These are phyloP conservation scores for Echinosophora koreensis DNA, from an alignment of 306 rosid genomes.

Conservation along the genomic window DNA sequence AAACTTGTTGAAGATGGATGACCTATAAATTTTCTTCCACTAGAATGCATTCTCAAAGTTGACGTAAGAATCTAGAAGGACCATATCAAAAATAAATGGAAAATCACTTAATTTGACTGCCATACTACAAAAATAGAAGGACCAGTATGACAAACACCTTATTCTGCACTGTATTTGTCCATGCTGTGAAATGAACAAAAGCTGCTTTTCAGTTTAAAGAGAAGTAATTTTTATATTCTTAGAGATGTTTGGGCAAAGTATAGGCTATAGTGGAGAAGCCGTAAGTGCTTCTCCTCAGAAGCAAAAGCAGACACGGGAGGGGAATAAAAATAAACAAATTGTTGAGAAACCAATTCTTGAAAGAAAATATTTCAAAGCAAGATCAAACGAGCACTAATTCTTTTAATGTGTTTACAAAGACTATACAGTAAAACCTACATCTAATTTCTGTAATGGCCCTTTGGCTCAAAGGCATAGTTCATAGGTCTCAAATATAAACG, in stretches of 20 bases:
- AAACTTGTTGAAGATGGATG: neutral
- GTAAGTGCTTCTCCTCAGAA: neutral
- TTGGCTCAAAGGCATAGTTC: slow-evolving; percentile 17
- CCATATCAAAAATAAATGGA: neutral
- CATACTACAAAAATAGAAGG: neutral
- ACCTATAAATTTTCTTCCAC: neutral
- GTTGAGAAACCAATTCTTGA: neutral
- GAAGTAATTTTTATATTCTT: neutral
- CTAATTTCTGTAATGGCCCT: neutral
- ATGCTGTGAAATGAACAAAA: neutral
- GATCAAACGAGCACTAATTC: neutral
- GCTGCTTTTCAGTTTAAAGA: neutral
- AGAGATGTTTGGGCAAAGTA: neutral
- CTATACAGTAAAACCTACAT: neutral
- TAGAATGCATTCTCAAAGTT: neutral
- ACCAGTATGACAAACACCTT: slow-evolving; percentile 5
- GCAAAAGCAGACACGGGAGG: neutral
- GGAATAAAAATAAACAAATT: neutral
- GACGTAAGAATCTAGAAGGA: neutral
- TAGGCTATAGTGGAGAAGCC: neutral
- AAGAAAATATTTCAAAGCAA: neutral
- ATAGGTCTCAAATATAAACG: neutral
- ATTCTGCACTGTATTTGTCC: slow-evolving; percentile 12
- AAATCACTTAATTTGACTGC: neutral
- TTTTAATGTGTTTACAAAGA: neutral